Evolutionary conservation across 805 yeast species (phyloP).

Genomic region (Lipomyces yamadae): DNA sequence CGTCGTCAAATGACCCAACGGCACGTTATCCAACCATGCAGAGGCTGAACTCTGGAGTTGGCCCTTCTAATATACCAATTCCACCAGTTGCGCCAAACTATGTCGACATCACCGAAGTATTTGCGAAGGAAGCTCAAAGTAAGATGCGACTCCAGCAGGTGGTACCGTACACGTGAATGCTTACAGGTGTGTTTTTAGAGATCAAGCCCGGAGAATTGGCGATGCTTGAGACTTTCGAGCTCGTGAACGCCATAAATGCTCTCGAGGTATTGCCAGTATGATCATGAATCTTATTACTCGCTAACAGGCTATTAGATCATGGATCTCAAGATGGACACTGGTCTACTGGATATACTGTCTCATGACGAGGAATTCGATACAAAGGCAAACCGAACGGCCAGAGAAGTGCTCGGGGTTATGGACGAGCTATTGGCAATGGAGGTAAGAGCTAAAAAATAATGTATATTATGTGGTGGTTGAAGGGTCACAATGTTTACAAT

Average conservation of each 20-base stretch:
- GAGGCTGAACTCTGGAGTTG: background rate
- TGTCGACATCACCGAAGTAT: conserved; percentile 29
- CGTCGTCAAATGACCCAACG: background rate
- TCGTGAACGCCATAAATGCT: conserved; percentile 87
- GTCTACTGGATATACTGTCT: conserved; percentile 56
- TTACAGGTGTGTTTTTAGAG: conserved; percentile 19
- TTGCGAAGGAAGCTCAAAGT: conserved; percentile 17
- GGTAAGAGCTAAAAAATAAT: background rate
- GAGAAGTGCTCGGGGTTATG: conserved; percentile 56
- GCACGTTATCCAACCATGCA: background rate
- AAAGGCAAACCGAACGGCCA: conserved; percentile 46
- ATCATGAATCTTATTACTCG: conserved; percentile 7
- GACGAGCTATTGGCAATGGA: conserved; percentile 60
- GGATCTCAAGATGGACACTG: conserved; percentile 77
- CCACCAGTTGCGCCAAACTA: conserved; percentile 25
- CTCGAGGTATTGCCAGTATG: conserved; percentile 57
- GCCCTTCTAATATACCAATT: background rate
- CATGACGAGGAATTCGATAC: conserved; percentile 54
- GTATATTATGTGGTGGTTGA: background rate
- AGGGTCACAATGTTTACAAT: background rate
- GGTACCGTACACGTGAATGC: background rate
- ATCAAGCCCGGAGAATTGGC: conserved; percentile 61
- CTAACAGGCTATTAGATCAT: conserved; percentile 43
- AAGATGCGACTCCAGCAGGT: conserved; percentile 4
- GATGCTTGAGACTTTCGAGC: conserved; percentile 62